phyloP scores from a whole-genome alignment of 495 filamentous ascomycete genomes.

The Lentithecium fluviatile region DNA sequence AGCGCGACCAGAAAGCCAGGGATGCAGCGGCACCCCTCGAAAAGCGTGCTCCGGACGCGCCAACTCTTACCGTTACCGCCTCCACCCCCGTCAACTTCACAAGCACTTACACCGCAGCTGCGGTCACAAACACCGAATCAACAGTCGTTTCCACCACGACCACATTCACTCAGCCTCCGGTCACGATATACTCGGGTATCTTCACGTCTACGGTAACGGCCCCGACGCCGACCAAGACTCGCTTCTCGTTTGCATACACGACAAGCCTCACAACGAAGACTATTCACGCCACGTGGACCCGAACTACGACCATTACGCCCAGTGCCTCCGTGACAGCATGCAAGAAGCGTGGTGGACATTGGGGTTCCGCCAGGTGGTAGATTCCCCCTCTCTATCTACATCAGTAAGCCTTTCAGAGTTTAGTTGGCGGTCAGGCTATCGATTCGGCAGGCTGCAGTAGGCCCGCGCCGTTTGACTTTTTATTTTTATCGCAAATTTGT shows the following conservation, averaged over 20 bases:
- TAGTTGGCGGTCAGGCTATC: no score
- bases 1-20: slow-evolving; percentile 15
- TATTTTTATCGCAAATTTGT: no score
- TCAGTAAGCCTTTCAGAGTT: no score
- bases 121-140: slow-evolving; percentile 22
- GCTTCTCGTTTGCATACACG: slow-evolving; percentile 26
- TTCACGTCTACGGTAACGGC: slow-evolving; percentile 32
- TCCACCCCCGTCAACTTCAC: slow-evolving; percentile 22
- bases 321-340: slow-evolving; percentile 31
- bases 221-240: slow-evolving; percentile 33
- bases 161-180: slow-evolving; percentile 23
- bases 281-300: slow-evolving; percentile 34
- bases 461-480: no score
- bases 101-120: slow-evolving; percentile 15
- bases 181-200: slow-evolving; percentile 34
- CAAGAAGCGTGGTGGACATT: slow-evolving; percentile 24
- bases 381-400: background rate
- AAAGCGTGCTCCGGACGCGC: slow-evolving; percentile 33
- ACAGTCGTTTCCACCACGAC: slow-evolving; percentile 16
- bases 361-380: slow-evolving; percentile 10
- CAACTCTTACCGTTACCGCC: slow-evolving; percentile 29
- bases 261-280: slow-evolving; percentile 30
- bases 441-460: no score
- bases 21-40: slow-evolving; percentile 12
- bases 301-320: slow-evolving; percentile 33